Base-by-base conservation (phyloP, 2,329 filamentous ascomycete species). In the Fusarium bactridioides region DNA sequence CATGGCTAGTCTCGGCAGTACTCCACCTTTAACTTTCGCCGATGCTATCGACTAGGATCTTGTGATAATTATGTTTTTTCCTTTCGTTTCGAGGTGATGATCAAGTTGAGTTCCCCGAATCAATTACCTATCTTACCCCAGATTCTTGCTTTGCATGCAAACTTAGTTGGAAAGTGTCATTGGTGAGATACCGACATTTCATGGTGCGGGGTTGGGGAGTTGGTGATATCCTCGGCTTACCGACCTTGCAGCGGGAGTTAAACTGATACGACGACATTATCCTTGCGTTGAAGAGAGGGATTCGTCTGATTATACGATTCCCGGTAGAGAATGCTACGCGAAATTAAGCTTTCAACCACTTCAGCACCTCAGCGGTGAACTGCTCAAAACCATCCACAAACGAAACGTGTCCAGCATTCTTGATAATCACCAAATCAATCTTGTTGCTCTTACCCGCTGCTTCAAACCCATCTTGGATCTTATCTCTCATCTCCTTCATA, bases 401-500 rank as follows among this genome's bases (percentile, higher is more conserved):
- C 40, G 77, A 80, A 0, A 83, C 78, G 60, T 85, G 83, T 0
- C 83, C 82, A 1, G 83, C 79, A 40, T 80, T 74, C 23, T 78
- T 75, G 29, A 85, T 78, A 16, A 83, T 65, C 38, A 78, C 76
- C 5, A 84, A 74, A 29, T 79, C 75, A n/a, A 82, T 77, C 37
- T 57, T 61, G 12, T 62, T 73, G 6, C 60, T 61, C 64, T 76
- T 80, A 5, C 77, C 76, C 15, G 66, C 75, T 1, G 56, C 72
- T 10, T 66, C 64, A 27, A 83, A 78, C 0, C 82, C 78, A 18
- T 74, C 58, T 53, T 84, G 78, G 27, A 85, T 77, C 45, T 78
- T 76, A 15, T 75, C 72, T 21, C 81, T 75, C 78, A 84, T 82
- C 13, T 77, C 77, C 29, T 76, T 65, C 83, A 85, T 85, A 21